phyloP scores from a whole-genome alignment of 2,329 filamentous ascomycete species.

The Sphaerulina vaccinii region DNA sequence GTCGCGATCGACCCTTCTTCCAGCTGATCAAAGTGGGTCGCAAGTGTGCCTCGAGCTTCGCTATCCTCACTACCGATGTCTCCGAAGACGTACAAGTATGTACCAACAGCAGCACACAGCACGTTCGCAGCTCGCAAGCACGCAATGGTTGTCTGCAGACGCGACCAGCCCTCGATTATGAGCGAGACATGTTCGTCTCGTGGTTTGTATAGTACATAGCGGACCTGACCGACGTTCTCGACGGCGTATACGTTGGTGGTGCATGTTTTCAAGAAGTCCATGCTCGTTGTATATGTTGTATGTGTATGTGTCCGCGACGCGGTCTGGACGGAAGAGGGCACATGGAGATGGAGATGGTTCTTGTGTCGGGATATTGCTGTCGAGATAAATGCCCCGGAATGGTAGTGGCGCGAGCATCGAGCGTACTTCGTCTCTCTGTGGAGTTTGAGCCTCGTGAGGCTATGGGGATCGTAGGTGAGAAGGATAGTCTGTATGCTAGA shows the following conservation, averaged over 20 bases:
- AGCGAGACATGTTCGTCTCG: constrained; percentile 1
- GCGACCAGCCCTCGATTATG: constrained; percentile 4
- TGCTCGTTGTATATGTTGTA: constrained; percentile 22
- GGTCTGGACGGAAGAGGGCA: constrained; percentile 21
- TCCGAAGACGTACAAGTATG: constrained; percentile 23
- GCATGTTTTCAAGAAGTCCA: constrained; percentile 39
- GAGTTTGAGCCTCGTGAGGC: too few relatives aligned
- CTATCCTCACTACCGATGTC: not conserved
- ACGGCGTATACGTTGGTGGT: constrained; percentile 36
- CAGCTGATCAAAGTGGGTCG: not conserved
- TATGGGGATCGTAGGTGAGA: too few relatives aligned
- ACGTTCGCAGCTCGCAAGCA: constrained; percentile 22
- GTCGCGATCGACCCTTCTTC: constrained; percentile 8
- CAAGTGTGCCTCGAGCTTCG: constrained; percentile 1
- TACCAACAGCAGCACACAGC: constrained; percentile 18
- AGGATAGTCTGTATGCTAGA: too few relatives aligned
- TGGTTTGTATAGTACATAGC: constrained; percentile 14
- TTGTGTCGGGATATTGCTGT: not conserved
- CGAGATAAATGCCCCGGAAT: not conserved
- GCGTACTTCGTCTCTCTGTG: too few relatives aligned
- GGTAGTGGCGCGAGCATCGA: not conserved
- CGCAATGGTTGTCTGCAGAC: constrained; percentile 11
- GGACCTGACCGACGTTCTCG: constrained; percentile 18
- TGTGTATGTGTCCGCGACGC: constrained; percentile 12
- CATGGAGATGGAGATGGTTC: constrained; percentile 22